Conservation (phyloP, 805 yeast species). For the Sugiyamaella valdiviana region DNA sequence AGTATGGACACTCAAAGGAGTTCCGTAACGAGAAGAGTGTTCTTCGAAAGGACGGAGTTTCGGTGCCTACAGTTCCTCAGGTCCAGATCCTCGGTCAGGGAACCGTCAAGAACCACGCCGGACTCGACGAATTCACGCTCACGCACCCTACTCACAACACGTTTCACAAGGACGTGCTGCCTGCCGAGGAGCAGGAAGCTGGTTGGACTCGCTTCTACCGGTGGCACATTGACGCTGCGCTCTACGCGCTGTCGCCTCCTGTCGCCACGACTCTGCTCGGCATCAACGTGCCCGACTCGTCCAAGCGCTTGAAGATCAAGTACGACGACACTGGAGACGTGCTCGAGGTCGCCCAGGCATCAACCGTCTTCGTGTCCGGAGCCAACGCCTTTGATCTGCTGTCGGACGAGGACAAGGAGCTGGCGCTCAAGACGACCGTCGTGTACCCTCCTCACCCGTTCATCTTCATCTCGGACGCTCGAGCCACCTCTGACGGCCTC, state of each 20-base stretch:
- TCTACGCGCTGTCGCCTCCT: conserved; percentile 82
- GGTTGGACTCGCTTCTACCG: conserved; percentile 78
- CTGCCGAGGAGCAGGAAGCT: conserved; percentile 53
- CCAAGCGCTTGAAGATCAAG: conserved; percentile 48
- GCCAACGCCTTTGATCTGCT: conserved; percentile 64
- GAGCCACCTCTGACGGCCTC: conserved; percentile 79
- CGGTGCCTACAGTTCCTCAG: conserved; percentile 79
- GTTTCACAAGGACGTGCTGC: conserved; percentile 65
- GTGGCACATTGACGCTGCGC: conserved; percentile 92
- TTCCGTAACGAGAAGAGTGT: conserved; percentile 61
- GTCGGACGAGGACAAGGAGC: conserved; percentile 61
- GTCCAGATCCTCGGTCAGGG: conserved; percentile 90
- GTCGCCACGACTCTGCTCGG: conserved; percentile 80
- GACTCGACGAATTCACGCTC: conserved; percentile 49
- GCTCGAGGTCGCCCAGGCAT: conserved; percentile 69
- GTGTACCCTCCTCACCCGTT: conserved; percentile 92
- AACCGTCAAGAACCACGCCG: conserved; percentile 47
- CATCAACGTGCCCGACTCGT: conserved; percentile 65
- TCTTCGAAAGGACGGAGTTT: conserved; percentile 70
- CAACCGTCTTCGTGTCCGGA: conserved; percentile 88
- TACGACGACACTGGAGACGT: conserved; percentile 64
- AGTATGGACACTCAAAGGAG: conserved; percentile 82
- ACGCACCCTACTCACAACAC: conserved; percentile 81
- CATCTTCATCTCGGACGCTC: conserved; percentile 72
- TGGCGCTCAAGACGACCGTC: conserved; percentile 71